Conservation (phyloP, 2,329 filamentous ascomycete genomes). For the Domatiomyces catenatus region DNA sequence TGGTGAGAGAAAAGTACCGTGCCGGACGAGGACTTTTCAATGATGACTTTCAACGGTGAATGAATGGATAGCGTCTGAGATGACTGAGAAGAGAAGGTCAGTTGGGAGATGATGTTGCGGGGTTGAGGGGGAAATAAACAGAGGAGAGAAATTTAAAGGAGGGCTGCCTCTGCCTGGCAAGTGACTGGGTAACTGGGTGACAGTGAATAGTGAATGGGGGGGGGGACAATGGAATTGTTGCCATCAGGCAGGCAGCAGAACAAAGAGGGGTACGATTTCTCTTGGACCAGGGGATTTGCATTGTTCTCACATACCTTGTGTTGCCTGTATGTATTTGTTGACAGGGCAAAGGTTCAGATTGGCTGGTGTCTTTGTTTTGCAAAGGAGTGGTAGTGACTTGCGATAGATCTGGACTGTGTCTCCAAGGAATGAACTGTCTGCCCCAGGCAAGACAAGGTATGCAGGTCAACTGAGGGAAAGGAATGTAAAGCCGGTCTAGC, state of each 20-base stretch:
- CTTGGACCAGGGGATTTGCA: not conserved
- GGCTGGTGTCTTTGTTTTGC: not conserved
- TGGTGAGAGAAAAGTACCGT: slow-evolving; percentile 1
- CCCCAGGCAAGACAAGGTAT: slow-evolving; percentile 10
- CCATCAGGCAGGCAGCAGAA: slow-evolving; percentile 3
- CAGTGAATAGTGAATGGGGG: no score
- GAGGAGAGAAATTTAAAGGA: not conserved
- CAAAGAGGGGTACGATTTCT: slow-evolving; percentile 4
- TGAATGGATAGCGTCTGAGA: slow-evolving; percentile 1
- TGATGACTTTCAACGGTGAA: not conserved
- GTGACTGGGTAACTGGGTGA: not conserved
- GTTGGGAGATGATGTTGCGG: slow-evolving; percentile 1
- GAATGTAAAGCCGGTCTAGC: slow-evolving; percentile 4
- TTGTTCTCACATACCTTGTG: not conserved
- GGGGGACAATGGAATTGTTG: not conserved
- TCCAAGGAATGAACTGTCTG: slow-evolving; percentile 13
- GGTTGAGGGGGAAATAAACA: not conserved
- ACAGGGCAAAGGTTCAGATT: slow-evolving; percentile 1
- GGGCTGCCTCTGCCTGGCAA: not conserved
- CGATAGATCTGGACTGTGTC: slow-evolving; percentile 1
- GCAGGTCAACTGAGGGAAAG: not conserved
- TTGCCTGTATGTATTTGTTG: not conserved
- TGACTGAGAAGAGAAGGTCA: slow-evolving; percentile 5
- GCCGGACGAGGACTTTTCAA: slow-evolving; percentile 3
- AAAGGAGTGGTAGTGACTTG: slow-evolving; percentile 9